Percentiles rank a stretch among this genome's conserved stretches.
phyloP scores from a whole-genome alignment of 345 rosid genomes.

The Heritiera fomes region DNA sequence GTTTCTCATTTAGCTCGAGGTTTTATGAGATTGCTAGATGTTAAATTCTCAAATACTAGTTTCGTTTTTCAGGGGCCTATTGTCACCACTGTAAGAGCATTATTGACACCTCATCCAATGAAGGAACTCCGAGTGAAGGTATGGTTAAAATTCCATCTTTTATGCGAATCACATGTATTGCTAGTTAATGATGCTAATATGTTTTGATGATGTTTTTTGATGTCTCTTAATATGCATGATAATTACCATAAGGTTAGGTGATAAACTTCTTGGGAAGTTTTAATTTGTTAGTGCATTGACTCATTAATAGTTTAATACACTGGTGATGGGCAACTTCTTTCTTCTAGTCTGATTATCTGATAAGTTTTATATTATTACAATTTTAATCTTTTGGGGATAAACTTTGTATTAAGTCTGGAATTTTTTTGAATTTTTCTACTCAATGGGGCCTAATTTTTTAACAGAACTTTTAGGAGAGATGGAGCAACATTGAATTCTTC shows the following conservation, averaged over 20 bases:
- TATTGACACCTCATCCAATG: constrained; percentile 97
- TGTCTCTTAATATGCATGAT: background rate
- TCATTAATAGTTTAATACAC: background rate
- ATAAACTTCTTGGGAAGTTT: background rate
- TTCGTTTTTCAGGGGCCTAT: constrained; percentile 73
- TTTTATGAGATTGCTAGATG: constrained; percentile 9
- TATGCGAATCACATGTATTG: background rate
- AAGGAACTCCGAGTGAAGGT: constrained; percentile 97
- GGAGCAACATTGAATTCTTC: background rate
- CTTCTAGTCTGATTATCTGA: background rate
- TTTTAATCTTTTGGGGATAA: background rate
- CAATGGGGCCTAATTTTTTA: background rate
- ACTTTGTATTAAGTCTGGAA: background rate
- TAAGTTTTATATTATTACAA: background rate
- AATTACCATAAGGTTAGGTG: background rate
- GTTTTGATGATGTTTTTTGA: background rate
- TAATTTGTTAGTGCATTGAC: background rate
- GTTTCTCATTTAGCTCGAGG: constrained; percentile 2
- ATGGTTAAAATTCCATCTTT: constrained; percentile 14
- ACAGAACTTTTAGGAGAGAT: background rate
- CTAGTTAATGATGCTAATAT: background rate
- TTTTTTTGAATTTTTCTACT: background rate
- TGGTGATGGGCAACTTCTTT: background rate
- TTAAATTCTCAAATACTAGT: constrained; percentile 12
- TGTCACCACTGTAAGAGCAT: constrained; percentile 78